Evolutionary conservation across 345 rosid genomes (phyloP).

Genomic region (Hypericum perforatum): DNA sequence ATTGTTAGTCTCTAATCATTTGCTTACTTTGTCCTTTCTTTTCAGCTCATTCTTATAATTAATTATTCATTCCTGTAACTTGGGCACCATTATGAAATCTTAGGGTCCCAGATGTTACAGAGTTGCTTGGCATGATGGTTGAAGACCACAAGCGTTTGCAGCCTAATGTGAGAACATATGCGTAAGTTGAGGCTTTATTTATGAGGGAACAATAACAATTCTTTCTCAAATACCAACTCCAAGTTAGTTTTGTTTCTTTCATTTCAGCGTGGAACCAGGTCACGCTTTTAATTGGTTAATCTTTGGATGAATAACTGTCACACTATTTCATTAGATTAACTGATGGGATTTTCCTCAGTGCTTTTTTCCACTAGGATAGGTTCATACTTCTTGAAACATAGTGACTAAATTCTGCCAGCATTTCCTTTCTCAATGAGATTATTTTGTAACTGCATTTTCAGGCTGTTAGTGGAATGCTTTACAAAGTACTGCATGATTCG

Average conservation of each 20-base stretch:
- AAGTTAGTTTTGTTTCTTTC: slow-evolving; percentile 3
- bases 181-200: slow-evolving; percentile 38
- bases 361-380: too few species aligned
- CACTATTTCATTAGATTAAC: too few species aligned
- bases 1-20: slow-evolving; percentile 1
- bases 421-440: slow-evolving; percentile 9
- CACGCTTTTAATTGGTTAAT: too few species aligned
- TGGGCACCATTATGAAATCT: slow-evolving; percentile 19
- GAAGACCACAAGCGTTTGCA: slow-evolving; percentile 84
- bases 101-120: slow-evolving; percentile 95
- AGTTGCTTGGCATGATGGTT: slow-evolving; percentile 97
- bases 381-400: too few species aligned
- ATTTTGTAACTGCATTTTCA: slow-evolving; percentile 25
- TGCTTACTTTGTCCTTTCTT: background rate
- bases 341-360: too few species aligned
- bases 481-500: slow-evolving; percentile 69
- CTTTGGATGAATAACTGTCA: too few species aligned
- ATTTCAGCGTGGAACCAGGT: background rate
- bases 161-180: slow-evolving; percentile 79
- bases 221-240: too few species aligned
- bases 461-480: slow-evolving; percentile 93
- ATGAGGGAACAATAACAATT: too few species aligned
- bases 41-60: background rate
- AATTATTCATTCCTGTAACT: background rate
- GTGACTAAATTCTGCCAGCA: background rate